phyloP scores from a whole-genome alignment of 495 filamentous ascomycete genomes.

The Elaphomyces granulatus region DNA sequence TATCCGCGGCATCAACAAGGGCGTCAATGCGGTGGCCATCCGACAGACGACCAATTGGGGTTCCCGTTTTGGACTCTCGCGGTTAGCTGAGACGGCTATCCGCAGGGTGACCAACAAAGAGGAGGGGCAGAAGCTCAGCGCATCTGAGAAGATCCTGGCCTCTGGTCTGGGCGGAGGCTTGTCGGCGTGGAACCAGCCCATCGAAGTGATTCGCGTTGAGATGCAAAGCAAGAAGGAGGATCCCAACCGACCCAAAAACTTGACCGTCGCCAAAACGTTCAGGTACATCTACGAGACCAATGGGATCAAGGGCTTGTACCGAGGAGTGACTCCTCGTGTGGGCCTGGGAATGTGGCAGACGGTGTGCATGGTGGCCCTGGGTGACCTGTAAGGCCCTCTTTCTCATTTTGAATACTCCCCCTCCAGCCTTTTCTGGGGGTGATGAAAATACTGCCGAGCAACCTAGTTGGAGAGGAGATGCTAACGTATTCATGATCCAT shows the following conservation, averaged over 20 bases:
- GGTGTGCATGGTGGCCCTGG: constrained; percentile 98
- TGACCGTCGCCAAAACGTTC: constrained; percentile 88
- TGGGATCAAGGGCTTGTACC: constrained; percentile 86
- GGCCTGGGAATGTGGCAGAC: constrained; percentile 98
- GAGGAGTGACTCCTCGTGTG: constrained; percentile 86
- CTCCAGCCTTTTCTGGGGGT: constrained; percentile 1
- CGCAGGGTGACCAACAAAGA: constrained; percentile 68
- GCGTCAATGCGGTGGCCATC: constrained; percentile 96
- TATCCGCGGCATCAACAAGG: constrained; percentile 91
- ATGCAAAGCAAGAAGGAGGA: constrained; percentile 99
- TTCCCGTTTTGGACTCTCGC: constrained; percentile 80
- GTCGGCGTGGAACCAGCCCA: constrained; percentile 97
- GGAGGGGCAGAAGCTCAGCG: constrained; percentile 56
- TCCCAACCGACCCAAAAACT: constrained; percentile 94
- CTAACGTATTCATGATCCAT: constrained; percentile 2
- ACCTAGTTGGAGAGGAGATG: not conserved
- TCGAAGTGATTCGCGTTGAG: constrained; percentile 98
- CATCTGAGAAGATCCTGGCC: constrained; percentile 79
- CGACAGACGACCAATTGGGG: constrained; percentile 99
- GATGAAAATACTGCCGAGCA: not conserved
- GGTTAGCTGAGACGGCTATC: constrained; percentile 82
- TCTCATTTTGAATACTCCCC: constrained; percentile 2
- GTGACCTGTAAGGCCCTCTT: constrained; percentile 72
- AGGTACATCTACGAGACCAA: constrained; percentile 85
- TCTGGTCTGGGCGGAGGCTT: constrained; percentile 82